Percentiles rank a stretch among this genome's conserved stretches.
Conservation (phyloP, 768 basidiomycete genomes). For the Boletus rubropictus region DNA sequence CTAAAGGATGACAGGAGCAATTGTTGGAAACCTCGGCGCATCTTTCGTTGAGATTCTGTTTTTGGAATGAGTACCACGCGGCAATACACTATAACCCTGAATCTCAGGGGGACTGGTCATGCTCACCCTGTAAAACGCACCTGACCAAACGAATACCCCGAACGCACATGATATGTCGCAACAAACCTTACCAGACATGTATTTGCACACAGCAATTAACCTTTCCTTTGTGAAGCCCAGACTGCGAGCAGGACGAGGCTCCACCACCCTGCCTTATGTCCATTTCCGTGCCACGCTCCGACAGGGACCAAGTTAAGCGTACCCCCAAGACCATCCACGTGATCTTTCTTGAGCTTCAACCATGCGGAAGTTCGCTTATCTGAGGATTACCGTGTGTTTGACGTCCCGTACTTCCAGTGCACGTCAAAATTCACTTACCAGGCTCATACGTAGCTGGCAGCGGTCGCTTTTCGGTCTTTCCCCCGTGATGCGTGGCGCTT, state of each 20-base stretch:
- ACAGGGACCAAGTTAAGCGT: conserved; percentile 66
- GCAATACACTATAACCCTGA: neutral
- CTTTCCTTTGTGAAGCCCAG: conserved; percentile 54
- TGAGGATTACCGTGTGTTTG: conserved; percentile 11
- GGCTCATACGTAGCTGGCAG: conserved; percentile 85
- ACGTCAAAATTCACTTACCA: conserved; percentile 31
- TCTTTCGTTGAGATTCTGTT: conserved; percentile 55
- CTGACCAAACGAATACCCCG: conserved; percentile 32
- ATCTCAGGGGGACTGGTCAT: neutral
- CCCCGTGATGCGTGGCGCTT: conserved; percentile 30
- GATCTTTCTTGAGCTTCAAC: conserved; percentile 93
- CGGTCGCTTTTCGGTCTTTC: conserved; percentile 50
- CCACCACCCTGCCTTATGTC: conserved; percentile 89
- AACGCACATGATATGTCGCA: neutral
- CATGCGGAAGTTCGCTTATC: conserved; percentile 84
- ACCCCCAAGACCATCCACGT: conserved; percentile 75
- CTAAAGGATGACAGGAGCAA: conserved; percentile 47
- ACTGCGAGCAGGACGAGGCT: conserved; percentile 79
- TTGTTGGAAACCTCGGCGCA: conserved; percentile 52
- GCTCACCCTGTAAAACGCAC: conserved; percentile 67
- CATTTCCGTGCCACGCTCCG: conserved; percentile 87
- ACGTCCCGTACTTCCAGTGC: neutral
- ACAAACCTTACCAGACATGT: conserved; percentile 65
- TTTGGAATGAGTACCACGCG: conserved; percentile 13
- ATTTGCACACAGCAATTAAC: conserved; percentile 80